Base-by-base conservation (phyloP, 371 early-diverging fungal genomes). In the Mucor circinelloides region DNA sequence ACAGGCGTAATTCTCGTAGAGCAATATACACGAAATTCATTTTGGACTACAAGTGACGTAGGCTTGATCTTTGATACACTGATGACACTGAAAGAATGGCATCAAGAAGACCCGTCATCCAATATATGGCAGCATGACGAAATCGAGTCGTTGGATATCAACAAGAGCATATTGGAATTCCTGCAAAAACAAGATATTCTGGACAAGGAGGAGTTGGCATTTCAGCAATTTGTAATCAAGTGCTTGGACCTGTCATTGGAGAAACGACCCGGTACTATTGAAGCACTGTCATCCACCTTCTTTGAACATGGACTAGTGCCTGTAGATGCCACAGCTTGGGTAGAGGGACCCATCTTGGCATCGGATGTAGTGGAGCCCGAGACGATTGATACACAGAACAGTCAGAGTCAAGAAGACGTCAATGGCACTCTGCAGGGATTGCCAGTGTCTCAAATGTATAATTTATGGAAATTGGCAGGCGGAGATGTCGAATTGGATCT, bases 401-500 rank as follows among this genome's bases (percentile, higher is more conserved):
- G 55, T n/a, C 55, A 36, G 46, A 58, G 55, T n/a, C 59, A 64
- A 42, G 60, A 64, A n/a, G 68, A 76, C 60, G 36, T 48, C 60
- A 52, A 70, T 36, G 67, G 73, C 60, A 23, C 74, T 8, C 66
- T 80, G 1, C 40, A 66, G 38, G 71, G 73, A 15, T 61, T 85
- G n/a, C 87, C 89, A 2, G 62, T 84, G 8, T 66, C 82, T 0
- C 85, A 87, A 23, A 79, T 89, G 6, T 90, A 86, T 48, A 79
- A 87, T 65, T 77, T 89, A 57, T 89, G 89, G 89, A 85, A 84
- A 46, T 54, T 91, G 32, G 90, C 89, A 5, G 89, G 89, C 13
- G 90, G 89, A 2, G 89, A 89, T 68, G 88, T 88, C 0, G 89
- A 87, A 57, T 63, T 85, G 6, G 86, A 87, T 67, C 77, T 87